These are phyloP conservation scores for Bathelium albidoporum DNA, from an alignment of 495 filamentous ascomycete species.

Conservation along the genomic window DNA sequence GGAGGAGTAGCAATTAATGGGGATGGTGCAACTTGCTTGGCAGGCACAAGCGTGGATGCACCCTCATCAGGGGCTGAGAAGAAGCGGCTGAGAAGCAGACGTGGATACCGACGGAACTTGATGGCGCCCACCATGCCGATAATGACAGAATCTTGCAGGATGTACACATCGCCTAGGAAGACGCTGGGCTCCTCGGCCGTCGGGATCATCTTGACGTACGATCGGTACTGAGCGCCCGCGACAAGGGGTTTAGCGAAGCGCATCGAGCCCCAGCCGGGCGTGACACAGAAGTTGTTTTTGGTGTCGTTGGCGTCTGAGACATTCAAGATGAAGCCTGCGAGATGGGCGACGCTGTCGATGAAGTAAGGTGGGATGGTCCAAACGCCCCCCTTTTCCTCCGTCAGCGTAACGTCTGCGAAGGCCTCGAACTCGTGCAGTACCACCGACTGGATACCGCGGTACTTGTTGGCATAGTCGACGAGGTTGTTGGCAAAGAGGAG, in stretches of 20 bases:
- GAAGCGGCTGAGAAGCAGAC: conserved; percentile 28
- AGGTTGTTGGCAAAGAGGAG: conserved; percentile 57
- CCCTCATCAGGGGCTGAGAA: conserved; percentile 25
- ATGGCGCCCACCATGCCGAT: conserved; percentile 7
- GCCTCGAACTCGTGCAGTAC: conserved; percentile 70
- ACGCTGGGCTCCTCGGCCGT: conserved; percentile 33
- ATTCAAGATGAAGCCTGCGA: conserved; percentile 15
- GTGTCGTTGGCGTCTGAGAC: conserved; percentile 6
- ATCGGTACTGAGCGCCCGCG: conserved; percentile 23
- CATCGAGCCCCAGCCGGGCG: conserved; percentile 29
- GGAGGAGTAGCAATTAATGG: conserved; percentile 6
- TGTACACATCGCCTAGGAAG: conserved; percentile 16
- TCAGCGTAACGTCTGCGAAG: conserved; percentile 45
- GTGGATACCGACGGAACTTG: conserved; percentile 18
- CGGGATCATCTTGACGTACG: conserved; percentile 31
- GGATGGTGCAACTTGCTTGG: not conserved
- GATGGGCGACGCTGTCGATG: conserved; percentile 13
- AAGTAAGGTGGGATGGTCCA: conserved; percentile 5
- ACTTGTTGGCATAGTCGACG: conserved; percentile 58
- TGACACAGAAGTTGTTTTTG: conserved; percentile 27
- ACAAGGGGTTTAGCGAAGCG: conserved; percentile 24
- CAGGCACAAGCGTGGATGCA: not conserved
- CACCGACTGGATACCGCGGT: conserved; percentile 65
- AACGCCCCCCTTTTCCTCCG: conserved; percentile 4
- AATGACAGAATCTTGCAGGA: conserved; percentile 13